phyloP scores from a whole-genome alignment of 805 yeast species.

The Lachancea meyersii region DNA sequence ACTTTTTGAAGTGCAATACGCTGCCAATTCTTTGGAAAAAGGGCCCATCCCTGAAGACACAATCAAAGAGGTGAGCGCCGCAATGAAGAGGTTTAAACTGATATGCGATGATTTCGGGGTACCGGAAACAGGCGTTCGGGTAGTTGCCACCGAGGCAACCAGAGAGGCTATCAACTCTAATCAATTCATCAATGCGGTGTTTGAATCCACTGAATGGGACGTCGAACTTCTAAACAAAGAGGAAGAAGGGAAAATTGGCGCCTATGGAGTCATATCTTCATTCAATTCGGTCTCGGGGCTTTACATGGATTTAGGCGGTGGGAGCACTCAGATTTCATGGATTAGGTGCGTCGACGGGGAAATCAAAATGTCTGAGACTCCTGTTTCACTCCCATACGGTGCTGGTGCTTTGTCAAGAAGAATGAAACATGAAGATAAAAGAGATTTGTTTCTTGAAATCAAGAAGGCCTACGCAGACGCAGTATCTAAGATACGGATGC shows the following conservation, averaged over 20 bases:
- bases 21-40: conserved; percentile 35
- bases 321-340: conserved; percentile 66
- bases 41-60: conserved; percentile 53
- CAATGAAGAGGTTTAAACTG: conserved; percentile 60
- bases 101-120: conserved; percentile 75
- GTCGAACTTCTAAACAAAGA: conserved; percentile 54
- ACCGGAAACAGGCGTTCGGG: conserved; percentile 49
- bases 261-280: conserved; percentile 70
- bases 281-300: conserved; percentile 61
- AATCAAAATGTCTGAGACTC: conserved; percentile 47
- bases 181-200: conserved; percentile 51
- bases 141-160: conserved; percentile 71
- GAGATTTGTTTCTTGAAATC: conserved; percentile 48
- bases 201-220: conserved; percentile 58
- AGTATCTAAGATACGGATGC: conserved; percentile 45
- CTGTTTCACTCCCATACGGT: conserved; percentile 67
- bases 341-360: conserved; percentile 51
- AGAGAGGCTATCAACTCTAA: conserved; percentile 61
- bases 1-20: conserved; percentile 54
- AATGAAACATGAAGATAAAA: conserved; percentile 44
- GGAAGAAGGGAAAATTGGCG: conserved; percentile 62
- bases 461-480: conserved; percentile 46
- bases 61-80: conserved; percentile 52
- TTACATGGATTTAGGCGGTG: conserved; percentile 71
- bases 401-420: conserved; percentile 61